Evolutionary conservation across 2,329 filamentous ascomycete genomes (phyloP), one percentile per base, ranked within the genome.

Genomic region (Hypoxylon sp.): DNA sequence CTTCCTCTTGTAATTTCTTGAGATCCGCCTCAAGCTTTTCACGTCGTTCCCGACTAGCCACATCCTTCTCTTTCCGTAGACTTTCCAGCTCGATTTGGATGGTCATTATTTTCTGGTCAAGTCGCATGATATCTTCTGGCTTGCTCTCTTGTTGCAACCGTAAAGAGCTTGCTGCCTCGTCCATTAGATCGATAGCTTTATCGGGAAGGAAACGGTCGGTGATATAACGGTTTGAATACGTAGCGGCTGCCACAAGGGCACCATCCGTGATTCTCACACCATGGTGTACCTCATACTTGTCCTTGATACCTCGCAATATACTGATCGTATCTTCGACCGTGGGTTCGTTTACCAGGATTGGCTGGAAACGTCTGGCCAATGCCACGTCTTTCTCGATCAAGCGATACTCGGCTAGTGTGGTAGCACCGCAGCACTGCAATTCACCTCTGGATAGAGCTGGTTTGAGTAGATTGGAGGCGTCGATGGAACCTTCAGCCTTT

Each of bases 31-130:
- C 88, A 1, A 97, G 81, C 66, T 93, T 93, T 64, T 95, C 89
- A 15, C 91, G 82, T 12, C 94, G 84, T 71, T 97, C 94, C 61
- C 86, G 87, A 67, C 91, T 96, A 12, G 89, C 87, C 37, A 96
- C 80, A 62, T 99, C 94, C 7, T 87, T 96, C 70, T 99, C 94
- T 65, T 97, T 97, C 40, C 93, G 84, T 30, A 99, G 74, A 55
- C 91, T 97, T 69, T 97, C 94, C 1, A 97, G 79, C 69, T 99
- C 93, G 57, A 99, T 97, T 67, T 97, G 93, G 9, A 97, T 91
- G 0, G 93, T 97, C 84, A 97, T 95, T 53, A 97, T 96, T 65
- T 92, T 90, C 55, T 95, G 89, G 65, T 97, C 93, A 1, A 97
- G 82, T 40, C 88, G 85, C 75, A 95, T 90, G 23, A 99, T 97